Conservation (phyloP, 2,329 filamentous ascomycete genomes). For the Monosporascus sp. region DNA sequence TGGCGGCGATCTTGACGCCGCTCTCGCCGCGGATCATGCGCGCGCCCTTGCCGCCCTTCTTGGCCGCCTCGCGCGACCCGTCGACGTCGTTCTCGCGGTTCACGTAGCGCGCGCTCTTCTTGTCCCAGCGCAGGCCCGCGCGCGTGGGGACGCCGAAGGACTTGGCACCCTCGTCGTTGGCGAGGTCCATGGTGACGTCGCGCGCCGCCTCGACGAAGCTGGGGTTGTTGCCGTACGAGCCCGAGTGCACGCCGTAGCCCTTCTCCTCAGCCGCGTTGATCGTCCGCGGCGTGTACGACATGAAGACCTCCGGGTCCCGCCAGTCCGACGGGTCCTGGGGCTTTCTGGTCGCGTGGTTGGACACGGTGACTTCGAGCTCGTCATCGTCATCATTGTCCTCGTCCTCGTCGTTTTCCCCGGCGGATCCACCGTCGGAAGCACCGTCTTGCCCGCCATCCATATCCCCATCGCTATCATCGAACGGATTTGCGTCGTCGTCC, state of each 20-base stretch:
- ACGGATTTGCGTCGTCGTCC: constrained; percentile 7
- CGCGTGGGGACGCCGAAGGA: constrained; percentile 73
- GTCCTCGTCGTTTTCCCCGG: constrained; percentile 30
- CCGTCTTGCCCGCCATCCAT: constrained; percentile 23
- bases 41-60: constrained; percentile 46
- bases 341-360: constrained; percentile 49
- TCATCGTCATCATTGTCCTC: constrained; percentile 51
- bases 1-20: constrained; percentile 92
- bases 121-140: constrained; percentile 87
- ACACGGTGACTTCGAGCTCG: constrained; percentile 67
- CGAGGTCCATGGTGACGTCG: constrained; percentile 84
- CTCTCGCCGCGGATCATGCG: constrained; percentile 81
- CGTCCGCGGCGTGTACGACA: constrained; percentile 85
- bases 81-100: constrained; percentile 89
- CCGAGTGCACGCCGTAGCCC: constrained; percentile 88
- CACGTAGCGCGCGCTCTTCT: constrained; percentile 94
- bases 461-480: constrained; percentile 23
- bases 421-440: constrained; percentile 29
- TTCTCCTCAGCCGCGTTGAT: constrained; percentile 81
- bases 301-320: constrained; percentile 87
- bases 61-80: constrained; percentile 56
- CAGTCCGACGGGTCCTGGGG: constrained; percentile 53
- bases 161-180: constrained; percentile 77
- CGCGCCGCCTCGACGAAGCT: constrained; percentile 89
- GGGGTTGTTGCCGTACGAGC: constrained; percentile 47